Evolutionary conservation across 495 filamentous ascomycete species (phyloP).

Genomic region (Annulohypoxylon maeteangense): DNA sequence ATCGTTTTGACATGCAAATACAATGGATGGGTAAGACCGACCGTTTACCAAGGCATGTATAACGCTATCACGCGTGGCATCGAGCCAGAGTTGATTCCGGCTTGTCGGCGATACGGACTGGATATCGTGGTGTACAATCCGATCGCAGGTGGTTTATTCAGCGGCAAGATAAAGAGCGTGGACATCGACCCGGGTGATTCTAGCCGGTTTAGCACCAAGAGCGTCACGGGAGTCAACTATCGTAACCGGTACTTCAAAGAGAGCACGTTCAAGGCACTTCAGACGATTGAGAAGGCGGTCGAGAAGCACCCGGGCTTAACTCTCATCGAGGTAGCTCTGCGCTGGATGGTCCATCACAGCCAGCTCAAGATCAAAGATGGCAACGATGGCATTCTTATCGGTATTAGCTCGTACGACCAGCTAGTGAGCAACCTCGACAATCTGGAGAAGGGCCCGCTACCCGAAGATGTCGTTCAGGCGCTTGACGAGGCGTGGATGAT

Average conservation of each 20-base stretch:
- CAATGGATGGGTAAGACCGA: constrained; percentile 78
- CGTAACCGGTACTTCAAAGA: constrained; percentile 85
- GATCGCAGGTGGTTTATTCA: constrained; percentile 81
- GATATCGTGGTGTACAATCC: constrained; percentile 95
- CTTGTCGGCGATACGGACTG: constrained; percentile 84
- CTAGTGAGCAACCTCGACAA: constrained; percentile 78
- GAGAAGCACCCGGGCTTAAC: constrained; percentile 76
- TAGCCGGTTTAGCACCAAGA: constrained; percentile 75
- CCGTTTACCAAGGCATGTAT: constrained; percentile 75
- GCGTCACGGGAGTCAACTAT: constrained; percentile 68
- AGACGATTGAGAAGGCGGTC: constrained; percentile 76
- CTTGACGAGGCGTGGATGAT: constrained; percentile 82
- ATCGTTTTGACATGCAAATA: constrained; percentile 83
- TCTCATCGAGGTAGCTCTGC: constrained; percentile 82
- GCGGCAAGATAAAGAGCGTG: constrained; percentile 81
- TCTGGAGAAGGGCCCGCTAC: constrained; percentile 87
- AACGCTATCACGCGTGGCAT: constrained; percentile 79
- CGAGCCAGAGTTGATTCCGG: constrained; percentile 81
- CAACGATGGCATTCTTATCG: constrained; percentile 84
- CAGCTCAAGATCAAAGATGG: constrained; percentile 77
- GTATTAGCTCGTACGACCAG: constrained; percentile 78
- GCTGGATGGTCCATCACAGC: constrained; percentile 86
- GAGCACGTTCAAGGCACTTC: constrained; percentile 78
- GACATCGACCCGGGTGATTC: constrained; percentile 68
- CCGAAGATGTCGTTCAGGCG: constrained; percentile 81